These are phyloP conservation scores for Physcomitrium patens DNA, from an alignment of 225 moss, liverwort and hornwort species.

Conservation along the genomic window DNA sequence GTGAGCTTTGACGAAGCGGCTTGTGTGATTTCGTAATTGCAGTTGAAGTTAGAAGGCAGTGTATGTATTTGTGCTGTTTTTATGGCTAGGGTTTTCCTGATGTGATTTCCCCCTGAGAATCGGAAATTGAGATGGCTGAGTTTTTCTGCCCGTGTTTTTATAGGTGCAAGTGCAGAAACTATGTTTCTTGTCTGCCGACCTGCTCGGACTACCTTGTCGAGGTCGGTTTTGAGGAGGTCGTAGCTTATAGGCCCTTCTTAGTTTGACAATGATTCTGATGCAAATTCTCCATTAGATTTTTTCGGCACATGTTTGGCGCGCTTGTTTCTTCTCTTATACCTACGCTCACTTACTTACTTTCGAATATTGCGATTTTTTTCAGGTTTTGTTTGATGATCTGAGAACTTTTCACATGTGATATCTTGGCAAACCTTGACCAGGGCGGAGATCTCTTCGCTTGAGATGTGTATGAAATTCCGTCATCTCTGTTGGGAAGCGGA, in stretches of 20 bases:
- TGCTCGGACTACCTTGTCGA: background rate
- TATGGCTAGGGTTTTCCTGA: conserved; percentile 37
- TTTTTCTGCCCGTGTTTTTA: background rate
- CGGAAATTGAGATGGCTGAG: conserved; percentile 7
- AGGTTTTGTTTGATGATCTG: background rate
- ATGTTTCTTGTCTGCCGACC: conserved; percentile 30
- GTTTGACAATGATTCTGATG: background rate
- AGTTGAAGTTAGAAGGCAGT: conserved; percentile 28
- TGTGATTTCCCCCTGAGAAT: conserved; percentile 13
- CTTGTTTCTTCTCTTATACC: background rate
- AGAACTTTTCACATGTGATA: background rate
- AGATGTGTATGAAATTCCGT: background rate
- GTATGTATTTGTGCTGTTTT: conserved; percentile 24
- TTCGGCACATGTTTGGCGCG: conserved; percentile 4
- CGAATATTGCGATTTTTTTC: background rate
- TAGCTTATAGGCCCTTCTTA: background rate
- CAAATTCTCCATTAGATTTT: conserved; percentile 5
- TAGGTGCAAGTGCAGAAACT: conserved; percentile 2
- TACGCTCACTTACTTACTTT: background rate
- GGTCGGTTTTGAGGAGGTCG: background rate
- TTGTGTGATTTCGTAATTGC: conserved; percentile 35
- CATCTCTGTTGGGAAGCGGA: conserved; percentile 6
- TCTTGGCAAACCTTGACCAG: background rate
- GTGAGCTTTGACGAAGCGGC: conserved; percentile 21
- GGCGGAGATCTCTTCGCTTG: conserved; percentile 12